A percentile compares a stretch with the other conserved stretches of the same genome.
Evolutionary conservation across 306 rosid genomes (phyloP).

Genomic region (Crotalaria pallida): DNA sequence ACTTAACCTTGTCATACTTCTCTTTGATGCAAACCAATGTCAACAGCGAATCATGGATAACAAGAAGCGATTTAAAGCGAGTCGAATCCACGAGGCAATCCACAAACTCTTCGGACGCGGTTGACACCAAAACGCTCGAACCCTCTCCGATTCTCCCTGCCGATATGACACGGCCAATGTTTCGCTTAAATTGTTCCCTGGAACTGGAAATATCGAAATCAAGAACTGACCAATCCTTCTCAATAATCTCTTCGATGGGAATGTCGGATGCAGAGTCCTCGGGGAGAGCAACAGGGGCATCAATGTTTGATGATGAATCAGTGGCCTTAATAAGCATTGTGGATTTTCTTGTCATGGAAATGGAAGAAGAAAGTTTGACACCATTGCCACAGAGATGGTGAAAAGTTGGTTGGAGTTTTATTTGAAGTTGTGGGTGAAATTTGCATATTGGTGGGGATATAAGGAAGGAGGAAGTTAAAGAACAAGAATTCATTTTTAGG

Average conservation of each 20-base stretch:
- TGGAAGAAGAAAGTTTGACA: not conserved
- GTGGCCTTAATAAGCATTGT: conserved; percentile 13
- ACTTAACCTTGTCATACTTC: conserved; percentile 69
- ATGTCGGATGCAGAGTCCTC: conserved; percentile 50
- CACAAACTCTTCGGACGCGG: conserved; percentile 71
- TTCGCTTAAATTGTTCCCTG: conserved; percentile 16
- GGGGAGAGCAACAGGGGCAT: conserved; percentile 38
- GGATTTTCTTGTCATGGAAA: conserved; percentile 20
- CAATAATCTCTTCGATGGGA: conserved; percentile 51
- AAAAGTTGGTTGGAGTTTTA: conserved; percentile 11
- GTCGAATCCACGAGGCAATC: conserved; percentile 48
- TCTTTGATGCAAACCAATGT: conserved; percentile 62
- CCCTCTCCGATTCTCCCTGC: conserved; percentile 54
- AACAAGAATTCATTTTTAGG: conserved; percentile 65
- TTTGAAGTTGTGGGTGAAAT: conserved; percentile 26
- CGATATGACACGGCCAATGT: conserved; percentile 45
- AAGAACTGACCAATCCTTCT: conserved; percentile 81
- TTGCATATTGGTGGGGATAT: conserved; percentile 25
- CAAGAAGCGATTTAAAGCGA: conserved; percentile 37
- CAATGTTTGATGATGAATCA: conserved; percentile 22
- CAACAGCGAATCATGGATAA: conserved; percentile 74
- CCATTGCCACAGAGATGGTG: not conserved
- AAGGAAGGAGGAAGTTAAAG: conserved; percentile 28
- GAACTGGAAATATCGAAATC: conserved; percentile 37
- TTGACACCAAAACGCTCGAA: conserved; percentile 67